phyloP scores from a whole-genome alignment of 441 rosid genomes.

The Gossypium aridum region DNA sequence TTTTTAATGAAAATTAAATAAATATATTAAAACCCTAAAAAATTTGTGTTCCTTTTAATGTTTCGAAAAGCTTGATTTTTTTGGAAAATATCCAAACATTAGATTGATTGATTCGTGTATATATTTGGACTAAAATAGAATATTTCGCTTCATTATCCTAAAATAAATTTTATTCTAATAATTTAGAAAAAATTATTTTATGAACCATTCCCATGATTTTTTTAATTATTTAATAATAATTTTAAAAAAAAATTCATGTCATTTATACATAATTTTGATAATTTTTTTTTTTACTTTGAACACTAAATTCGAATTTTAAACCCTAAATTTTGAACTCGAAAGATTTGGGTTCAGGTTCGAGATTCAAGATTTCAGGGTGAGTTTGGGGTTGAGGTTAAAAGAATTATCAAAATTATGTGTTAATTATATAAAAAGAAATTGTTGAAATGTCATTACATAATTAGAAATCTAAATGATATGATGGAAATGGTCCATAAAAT shows the following conservation, averaged over 20 bases:
- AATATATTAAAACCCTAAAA: not conserved
- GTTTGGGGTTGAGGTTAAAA: no score
- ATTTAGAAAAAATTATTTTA: not conserved
- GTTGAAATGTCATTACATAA: no score
- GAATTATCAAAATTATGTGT: no score
- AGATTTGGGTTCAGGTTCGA: fast-evolving
- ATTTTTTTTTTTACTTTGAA: no score
- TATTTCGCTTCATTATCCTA: not conserved
- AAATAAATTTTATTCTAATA: not conserved
- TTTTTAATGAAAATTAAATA: not conserved
- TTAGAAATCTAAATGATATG: fast-evolving
- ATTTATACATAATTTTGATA: no score
- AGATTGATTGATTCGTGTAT: not conserved
- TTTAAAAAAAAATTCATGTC: no score
- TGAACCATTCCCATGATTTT: fast-evolving
- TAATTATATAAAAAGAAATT: no score
- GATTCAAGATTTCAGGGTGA: fast-evolving
- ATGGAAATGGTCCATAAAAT: fast-evolving
- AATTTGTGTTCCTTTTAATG: not conserved
- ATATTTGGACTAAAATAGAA: not conserved
- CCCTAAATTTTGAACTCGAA: fast-evolving
- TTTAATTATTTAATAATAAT: no score
- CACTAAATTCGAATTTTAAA: fast-evolving
- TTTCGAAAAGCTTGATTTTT: not conserved
- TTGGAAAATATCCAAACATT: not conserved